phyloP scores from a whole-genome alignment of 495 filamentous ascomycete genomes.

The Sabuloglossum arenarium region DNA sequence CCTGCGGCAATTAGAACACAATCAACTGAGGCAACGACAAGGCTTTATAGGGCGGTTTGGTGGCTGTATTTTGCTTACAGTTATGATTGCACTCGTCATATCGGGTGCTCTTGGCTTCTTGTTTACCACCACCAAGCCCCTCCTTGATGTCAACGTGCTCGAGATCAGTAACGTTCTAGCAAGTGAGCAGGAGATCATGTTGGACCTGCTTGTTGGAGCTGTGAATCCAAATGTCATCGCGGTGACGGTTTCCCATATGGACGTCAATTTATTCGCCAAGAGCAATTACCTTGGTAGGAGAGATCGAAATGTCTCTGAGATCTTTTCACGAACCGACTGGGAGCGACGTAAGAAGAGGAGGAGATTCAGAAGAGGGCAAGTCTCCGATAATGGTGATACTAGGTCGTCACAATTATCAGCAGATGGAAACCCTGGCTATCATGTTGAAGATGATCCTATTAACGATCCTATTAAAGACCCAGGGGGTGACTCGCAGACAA shows the following conservation, averaged over 20 bases:
- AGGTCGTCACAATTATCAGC: background rate
- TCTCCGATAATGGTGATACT: background rate
- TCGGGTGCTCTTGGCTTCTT: constrained; percentile 70
- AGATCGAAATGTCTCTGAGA: background rate
- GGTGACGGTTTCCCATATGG: constrained; percentile 61
- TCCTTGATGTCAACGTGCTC: constrained; percentile 51
- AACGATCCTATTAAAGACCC: constrained; percentile 19
- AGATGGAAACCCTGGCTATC: background rate
- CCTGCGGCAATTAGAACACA: constrained; percentile 54
- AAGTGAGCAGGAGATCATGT: constrained; percentile 86
- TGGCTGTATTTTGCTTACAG: constrained; percentile 52
- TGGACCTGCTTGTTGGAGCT: constrained; percentile 74
- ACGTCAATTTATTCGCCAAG: constrained; percentile 85
- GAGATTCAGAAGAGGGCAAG: background rate
- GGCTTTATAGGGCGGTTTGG: constrained; percentile 52
- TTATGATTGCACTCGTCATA: constrained; percentile 56
- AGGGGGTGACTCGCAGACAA: constrained; percentile 49
- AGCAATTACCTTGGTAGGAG: constrained; percentile 46
- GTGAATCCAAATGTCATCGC: constrained; percentile 82
- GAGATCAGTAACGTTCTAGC: constrained; percentile 77
- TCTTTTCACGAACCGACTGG: constrained; percentile 11
- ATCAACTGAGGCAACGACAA: constrained; percentile 37
- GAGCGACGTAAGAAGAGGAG: constrained; percentile 10
- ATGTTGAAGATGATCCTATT: background rate
- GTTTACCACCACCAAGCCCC: constrained; percentile 73